Conservation (phyloP, 768 basidiomycete genomes). For the Lentinula edodes region DNA sequence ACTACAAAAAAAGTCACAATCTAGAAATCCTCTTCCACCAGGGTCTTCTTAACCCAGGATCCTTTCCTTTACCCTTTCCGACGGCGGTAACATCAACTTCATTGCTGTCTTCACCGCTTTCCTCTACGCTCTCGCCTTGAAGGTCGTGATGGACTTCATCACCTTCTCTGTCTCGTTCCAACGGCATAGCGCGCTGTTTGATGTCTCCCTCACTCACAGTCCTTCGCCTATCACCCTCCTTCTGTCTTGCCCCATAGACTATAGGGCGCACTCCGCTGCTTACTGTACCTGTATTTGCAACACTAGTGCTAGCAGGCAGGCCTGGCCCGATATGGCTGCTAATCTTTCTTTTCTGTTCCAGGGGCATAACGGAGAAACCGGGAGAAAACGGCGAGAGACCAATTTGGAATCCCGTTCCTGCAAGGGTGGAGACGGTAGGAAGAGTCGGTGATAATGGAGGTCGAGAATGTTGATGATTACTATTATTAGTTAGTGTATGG, state of each 20-base stretch:
- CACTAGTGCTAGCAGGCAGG: not conserved
- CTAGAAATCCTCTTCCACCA: not conserved
- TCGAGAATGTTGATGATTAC: constrained; percentile 3
- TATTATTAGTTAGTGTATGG: constrained; percentile 11
- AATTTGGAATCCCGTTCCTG: constrained; percentile 60
- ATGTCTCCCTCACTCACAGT: constrained; percentile 50
- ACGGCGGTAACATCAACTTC: constrained; percentile 6
- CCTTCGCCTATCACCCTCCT: constrained; percentile 29
- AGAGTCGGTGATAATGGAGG: constrained; percentile 24
- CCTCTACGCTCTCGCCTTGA: constrained; percentile 5
- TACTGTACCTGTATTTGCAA: not conserved
- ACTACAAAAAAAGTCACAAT: not conserved
- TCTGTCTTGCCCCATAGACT: constrained; percentile 4
- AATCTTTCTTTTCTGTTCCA: constrained; percentile 39
- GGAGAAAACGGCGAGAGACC: constrained; percentile 72
- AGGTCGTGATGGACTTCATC: constrained; percentile 5
- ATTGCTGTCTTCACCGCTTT: constrained; percentile 6
- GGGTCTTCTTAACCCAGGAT: constrained; percentile 8
- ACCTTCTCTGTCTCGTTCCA: constrained; percentile 11
- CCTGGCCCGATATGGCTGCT: constrained; percentile 27
- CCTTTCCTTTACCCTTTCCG: constrained; percentile 10
- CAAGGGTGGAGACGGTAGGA: constrained; percentile 30
- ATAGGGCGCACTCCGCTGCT: not conserved
- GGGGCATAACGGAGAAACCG: constrained; percentile 66
- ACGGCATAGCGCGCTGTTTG: constrained; percentile 6